Base-by-base conservation (phyloP, 1,139 yeast species). In the Yamadazyma mexicana region DNA sequence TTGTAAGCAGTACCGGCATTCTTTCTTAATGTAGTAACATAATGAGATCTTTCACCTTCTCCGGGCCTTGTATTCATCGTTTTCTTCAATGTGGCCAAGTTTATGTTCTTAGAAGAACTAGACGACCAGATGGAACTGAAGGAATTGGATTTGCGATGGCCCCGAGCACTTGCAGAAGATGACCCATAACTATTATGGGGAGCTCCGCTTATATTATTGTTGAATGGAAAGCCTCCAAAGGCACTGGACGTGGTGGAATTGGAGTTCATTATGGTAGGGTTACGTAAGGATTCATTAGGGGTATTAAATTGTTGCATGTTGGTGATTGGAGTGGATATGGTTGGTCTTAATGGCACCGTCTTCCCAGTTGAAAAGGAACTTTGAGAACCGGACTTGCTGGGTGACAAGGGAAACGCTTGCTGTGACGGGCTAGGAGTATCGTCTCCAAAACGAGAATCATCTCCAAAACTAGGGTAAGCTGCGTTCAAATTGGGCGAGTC, bases 1-100 rank as follows among this genome's bases (percentile, higher is more conserved):
- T 79, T 79, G 42, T 71, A 79, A 0, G 87, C 68, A 0, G 79
- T 73, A 3, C 78, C 81, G 0, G 81, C 73, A 34, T 66, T 69
- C 35, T 72, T 65, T 27, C 87, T 64, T 16, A 83, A 56, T 6
- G 72, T 61, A 35, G 69, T 63, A 3, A 84, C 86, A 52, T 83
- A 83, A 29, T 62, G 62, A 1, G 83, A 78, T 26, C 69, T 54
- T 36, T 75, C 77, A 24, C 77, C 80, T 54, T 75, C 78, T 1
- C 81, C 80, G 0, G 75, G 72, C 35, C 66, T 62, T 28, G 71
- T 53, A 34, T 59, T 56, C 28, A 69, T 46, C 2, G 64, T 58
- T 49, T 62, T 64, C 44, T 70, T 72, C 37, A 72, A 54, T 1
- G 69, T 51, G 2, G 70, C 64, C 34, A 72, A 54, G 46, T 68